A percentile compares a stretch with the other conserved stretches of the same genome.
Evolutionary conservation across 441 rosid species (phyloP).

Genomic region (Capsella rubella): DNA sequence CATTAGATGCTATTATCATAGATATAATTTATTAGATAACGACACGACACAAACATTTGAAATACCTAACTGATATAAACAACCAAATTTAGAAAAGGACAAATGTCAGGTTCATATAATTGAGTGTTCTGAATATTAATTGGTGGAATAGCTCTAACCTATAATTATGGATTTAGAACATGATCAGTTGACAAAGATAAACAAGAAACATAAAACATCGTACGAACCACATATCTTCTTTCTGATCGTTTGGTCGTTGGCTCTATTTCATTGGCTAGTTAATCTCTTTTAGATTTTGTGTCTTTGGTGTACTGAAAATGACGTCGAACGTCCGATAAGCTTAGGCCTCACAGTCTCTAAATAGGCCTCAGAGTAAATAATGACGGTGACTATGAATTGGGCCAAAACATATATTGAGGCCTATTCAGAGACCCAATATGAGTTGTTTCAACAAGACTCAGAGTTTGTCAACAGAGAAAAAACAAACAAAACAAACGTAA

Average conservation of each 20-base stretch:
- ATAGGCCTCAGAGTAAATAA: too few species aligned
- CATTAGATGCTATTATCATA: background rate
- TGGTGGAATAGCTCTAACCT: background rate
- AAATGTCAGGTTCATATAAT: background rate
- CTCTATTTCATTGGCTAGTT: conserved; percentile 12
- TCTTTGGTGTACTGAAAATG: conserved; percentile 2
- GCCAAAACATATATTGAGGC: background rate
- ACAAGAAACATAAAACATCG: background rate
- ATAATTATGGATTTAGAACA: background rate
- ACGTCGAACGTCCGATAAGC: conserved; percentile 12
- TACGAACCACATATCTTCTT: background rate
- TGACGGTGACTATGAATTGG: conserved; percentile 10
- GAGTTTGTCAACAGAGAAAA: conserved; percentile 2
- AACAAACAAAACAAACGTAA: background rate
- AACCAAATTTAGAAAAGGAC: background rate
- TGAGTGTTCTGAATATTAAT: background rate
- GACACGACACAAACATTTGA: background rate
- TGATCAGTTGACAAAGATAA: background rate
- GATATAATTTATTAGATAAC: background rate
- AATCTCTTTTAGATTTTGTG: conserved; percentile 19
- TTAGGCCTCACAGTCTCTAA: too few species aligned
- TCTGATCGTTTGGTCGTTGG: conserved; percentile 6
- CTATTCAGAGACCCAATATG: conserved; percentile 33
- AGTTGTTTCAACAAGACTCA: conserved; percentile 8
- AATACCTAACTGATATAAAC: background rate